Conservation (phyloP, 1,284 basidiomycete genomes). For the Sporisorium scitamineum region DNA sequence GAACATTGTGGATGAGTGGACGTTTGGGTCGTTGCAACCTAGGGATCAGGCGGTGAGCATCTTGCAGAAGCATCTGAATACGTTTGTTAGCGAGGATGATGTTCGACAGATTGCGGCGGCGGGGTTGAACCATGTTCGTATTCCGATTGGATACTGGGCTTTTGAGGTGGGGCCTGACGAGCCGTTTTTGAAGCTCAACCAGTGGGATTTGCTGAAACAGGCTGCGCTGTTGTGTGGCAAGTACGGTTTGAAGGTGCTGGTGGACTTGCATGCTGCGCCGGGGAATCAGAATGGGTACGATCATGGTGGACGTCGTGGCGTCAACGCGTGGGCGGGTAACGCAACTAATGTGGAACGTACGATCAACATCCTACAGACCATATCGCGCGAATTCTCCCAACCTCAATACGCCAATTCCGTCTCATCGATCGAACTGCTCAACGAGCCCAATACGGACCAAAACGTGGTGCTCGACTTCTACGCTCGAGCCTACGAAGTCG, state of each 20-base stretch:
- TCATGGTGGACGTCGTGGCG: conserved; percentile 77
- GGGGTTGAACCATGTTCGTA: conserved; percentile 77
- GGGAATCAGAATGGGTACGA: conserved; percentile 70
- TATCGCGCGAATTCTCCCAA: conserved; percentile 59
- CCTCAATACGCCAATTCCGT: conserved; percentile 57
- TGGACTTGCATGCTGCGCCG: conserved; percentile 76
- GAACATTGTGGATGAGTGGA: conserved; percentile 81
- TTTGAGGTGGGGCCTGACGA: conserved; percentile 83
- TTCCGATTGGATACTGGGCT: conserved; percentile 93
- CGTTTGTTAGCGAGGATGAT: conserved; percentile 83
- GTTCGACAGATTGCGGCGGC: conserved; percentile 74
- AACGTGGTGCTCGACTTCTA: conserved; percentile 55
- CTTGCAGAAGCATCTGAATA: conserved; percentile 77
- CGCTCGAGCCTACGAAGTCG: conserved; percentile 58
- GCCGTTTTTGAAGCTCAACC: conserved; percentile 86
- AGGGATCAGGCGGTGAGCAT: conserved; percentile 67
- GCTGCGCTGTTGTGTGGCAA: conserved; percentile 83
- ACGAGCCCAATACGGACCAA: conserved; percentile 58
- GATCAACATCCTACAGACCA: conserved; percentile 76
- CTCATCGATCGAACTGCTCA: conserved; percentile 58
- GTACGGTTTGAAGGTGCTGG: conserved; percentile 82
- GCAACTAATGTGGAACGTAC: conserved; percentile 79
- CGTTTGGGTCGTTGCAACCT: conserved; percentile 78
- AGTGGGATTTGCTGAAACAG: conserved; percentile 72
- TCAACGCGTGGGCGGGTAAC: conserved; percentile 79